Evolutionary conservation across 495 filamentous ascomycete genomes (phyloP), one percentile per base, ranked within the genome.

Genomic region (Penicillium pancosmium): DNA sequence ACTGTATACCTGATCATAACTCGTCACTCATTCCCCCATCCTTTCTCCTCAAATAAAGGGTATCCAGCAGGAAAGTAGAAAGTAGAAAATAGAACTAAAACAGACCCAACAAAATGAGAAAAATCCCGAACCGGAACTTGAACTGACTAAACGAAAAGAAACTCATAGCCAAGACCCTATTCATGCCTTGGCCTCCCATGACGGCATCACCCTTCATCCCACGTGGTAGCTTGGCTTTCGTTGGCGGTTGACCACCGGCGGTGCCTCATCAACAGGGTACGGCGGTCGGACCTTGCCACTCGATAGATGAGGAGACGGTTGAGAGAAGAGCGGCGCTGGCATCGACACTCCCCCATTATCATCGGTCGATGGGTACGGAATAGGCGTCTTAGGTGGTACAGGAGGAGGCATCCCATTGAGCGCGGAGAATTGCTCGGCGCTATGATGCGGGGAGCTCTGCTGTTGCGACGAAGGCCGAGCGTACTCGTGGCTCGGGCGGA

Each of bases 211-310:
- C 11, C 48, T 68, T 81, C 73, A 86, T 60, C 83, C 76, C 52
- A 80, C 75, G 59, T 81, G 80, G 65, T 87, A 92, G 59, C 91
- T 88, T 9, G 92, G 92, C 72, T 97, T 97, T 67, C 88, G 86
- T 55, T 89, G 87, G 79, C 88, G 85, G 62, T 96, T 93, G 5
- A 95, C 91, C 12, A 79, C 73, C 1, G 92, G 92, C 35, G 92
- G 91, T 12, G 88, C 88, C n/a, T 89, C 90, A 56, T 95, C 91
- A 55, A 86, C 76, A 0, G 92, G 92, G 71, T 97, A 96, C 11
- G 92, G 92, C 52, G 88, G 77, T 18, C 74, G 72, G 15, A 69
- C 53, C 54, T 73, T 73, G 41, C 67, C 70, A 40, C 64, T 63
- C 21, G 64, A n/a, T 7, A 61, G 21, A 31, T 55, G 56, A 46